Base-by-base conservation (phyloP, 768 basidiomycete genomes). In the Lentinula raphanica region DNA sequence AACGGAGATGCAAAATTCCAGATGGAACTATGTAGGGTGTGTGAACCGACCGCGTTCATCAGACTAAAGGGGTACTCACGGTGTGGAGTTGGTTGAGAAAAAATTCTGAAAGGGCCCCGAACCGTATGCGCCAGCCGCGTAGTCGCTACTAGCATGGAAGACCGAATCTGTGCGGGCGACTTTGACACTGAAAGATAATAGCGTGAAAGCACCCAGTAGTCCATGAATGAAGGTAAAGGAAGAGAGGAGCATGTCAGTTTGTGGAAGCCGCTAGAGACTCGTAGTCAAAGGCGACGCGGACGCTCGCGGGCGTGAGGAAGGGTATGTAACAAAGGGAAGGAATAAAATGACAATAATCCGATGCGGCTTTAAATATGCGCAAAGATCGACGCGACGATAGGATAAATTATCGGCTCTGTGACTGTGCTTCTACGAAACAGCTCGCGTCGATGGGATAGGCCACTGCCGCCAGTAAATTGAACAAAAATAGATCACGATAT, bases 1-100 rank as follows among this genome's bases (percentile, higher is more conserved):
- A 35, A 17, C 9, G 53, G 53, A 15, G 6, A 11, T 19, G 32
- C 53, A 54, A 54, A 54, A 42, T 54, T 54, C 53, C 53, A 54
- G 13, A 25, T 39, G 11, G 53, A 51, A 32, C 49, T 51, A 17
- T 51, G 15, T 9, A 12, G 3, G 19, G 15, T 13, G 1, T 23
- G 8, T 21, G 13, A 8, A 35, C n/a, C n/a, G n/a, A 23, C 6
- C 31, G 35, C 13, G n/a, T 36, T 7, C 1, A 32, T 35, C 23
- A 31, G 5, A 39, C 5, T n/a, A 11, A 13, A 39, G 13, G 7
- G 12, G 38, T 25, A 40, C 53, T 42, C 53, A 54, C 53, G 53
- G 53, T 17, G 53, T 54, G 39, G 21, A 54, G 29, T 44, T 44
- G 25, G 36, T 29, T 29, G 53, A 40, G 40, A 54, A 39, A 44